Conservation (phyloP, 2,329 filamentous ascomycete genomes). For the Penicillium rolfsii region DNA sequence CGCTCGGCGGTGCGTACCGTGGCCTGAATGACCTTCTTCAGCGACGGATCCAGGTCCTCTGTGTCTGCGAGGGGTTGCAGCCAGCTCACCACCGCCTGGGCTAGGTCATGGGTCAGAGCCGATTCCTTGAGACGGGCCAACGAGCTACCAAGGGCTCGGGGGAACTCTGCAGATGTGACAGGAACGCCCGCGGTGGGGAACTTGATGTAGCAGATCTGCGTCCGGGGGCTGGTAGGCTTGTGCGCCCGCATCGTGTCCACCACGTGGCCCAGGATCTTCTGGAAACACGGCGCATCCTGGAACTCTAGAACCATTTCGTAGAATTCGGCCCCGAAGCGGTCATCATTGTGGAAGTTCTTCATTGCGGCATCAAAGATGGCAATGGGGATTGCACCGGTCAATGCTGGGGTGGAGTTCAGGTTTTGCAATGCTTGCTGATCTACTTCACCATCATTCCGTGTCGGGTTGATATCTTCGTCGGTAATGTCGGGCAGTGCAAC, state of each 20-base stretch:
- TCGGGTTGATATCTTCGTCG: conserved; percentile 63
- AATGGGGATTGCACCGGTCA: conserved; percentile 90
- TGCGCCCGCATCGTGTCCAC: conserved; percentile 62
- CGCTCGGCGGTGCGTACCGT: conserved; percentile 43
- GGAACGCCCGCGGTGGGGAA: conserved; percentile 70
- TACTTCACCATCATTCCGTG: conserved; percentile 56
- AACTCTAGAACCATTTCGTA: conserved; percentile 80
- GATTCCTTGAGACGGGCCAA: conserved; percentile 65
- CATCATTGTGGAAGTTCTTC: conserved; percentile 72
- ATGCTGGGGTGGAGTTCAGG: conserved; percentile 72
- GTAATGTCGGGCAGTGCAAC: conserved; percentile 63
- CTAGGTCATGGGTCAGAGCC: conserved; percentile 46
- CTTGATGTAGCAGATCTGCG: conserved; percentile 71
- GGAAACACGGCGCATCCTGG: conserved; percentile 64
- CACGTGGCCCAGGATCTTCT: conserved; percentile 73
- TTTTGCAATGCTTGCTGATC: conserved; percentile 63
- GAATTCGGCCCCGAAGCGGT: conserved; percentile 71
- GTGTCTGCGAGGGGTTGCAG: conserved; percentile 52
- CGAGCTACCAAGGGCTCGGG: conserved; percentile 67
- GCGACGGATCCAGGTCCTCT: conserved; percentile 55
- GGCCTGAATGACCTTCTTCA: conserved; percentile 56
- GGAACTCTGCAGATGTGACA: conserved; percentile 69
- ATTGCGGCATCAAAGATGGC: conserved; percentile 87
- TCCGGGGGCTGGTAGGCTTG: conserved; percentile 64
- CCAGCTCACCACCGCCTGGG: conserved; percentile 53